Conservation (phyloP, 2,329 filamentous ascomycete genomes). For the Periconia sp. region DNA sequence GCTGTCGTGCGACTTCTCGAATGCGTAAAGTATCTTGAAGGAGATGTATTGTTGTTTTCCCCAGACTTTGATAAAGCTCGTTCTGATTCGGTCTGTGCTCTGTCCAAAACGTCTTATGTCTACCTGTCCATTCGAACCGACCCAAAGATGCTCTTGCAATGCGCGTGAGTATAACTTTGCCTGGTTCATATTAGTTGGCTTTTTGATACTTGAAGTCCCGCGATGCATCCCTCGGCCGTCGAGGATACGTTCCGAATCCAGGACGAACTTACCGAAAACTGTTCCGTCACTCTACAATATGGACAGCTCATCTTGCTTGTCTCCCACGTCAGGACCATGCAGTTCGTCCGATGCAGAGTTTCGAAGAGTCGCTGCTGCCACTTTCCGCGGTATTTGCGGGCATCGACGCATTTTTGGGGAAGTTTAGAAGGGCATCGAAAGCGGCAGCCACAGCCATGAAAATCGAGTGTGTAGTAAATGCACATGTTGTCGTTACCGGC, state of each 20-base stretch:
- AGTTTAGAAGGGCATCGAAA: neutral
- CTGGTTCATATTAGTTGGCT: no score
- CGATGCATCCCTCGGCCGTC: no score
- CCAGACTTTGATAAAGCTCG: no score
- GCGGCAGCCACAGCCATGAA: neutral
- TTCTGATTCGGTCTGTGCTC: no score
- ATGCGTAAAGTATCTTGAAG: no score
- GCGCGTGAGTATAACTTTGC: neutral
- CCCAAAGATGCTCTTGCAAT: neutral
- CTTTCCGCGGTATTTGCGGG: neutral
- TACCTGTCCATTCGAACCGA: neutral
- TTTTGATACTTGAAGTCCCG: no score
- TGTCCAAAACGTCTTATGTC: no score
- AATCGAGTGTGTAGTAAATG: neutral
- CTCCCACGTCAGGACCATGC: slow-evolving; percentile 1
- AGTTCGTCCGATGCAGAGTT: neutral
- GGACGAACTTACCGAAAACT: neutral
- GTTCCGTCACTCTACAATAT: neutral
- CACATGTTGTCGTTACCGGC: no score
- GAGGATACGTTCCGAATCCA: no score
- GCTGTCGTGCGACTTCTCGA: no score
- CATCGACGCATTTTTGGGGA: neutral
- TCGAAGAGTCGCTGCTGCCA: neutral
- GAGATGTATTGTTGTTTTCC: no score
- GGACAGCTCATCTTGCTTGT: slow-evolving; percentile 1